Evolutionary conservation across 805 yeast species (phyloP), one percentile per base, ranked within the genome.

Genomic region (Candida railenensis): DNA sequence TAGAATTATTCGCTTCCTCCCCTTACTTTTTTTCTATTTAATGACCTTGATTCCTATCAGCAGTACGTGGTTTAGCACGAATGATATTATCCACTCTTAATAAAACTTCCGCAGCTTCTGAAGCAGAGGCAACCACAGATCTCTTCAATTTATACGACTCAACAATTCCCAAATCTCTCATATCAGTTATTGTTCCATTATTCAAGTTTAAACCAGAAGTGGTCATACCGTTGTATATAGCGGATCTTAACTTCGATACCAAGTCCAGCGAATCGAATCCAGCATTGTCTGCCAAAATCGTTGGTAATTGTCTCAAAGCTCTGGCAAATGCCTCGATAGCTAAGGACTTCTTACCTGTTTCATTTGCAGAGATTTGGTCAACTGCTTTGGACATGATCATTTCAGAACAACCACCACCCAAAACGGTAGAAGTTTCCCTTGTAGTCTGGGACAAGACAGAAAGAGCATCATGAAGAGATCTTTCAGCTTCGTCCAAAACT

Each of bases 21-120:
- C 36, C 5, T 8, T 33, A 8, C 14, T 33, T 33, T 7, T 33
- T 33, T 33, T 40, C 43, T 40, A 28, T 28, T 40, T 36, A 42
- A 34, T 42, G 42, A 30, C 33, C 37, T 34, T 62, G 73, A 54
- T 81, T 84, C 76, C 97, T 81, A 71, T 87, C 92, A 36, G 97
- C 96, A 38, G 99, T 91, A 71, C 99, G 80, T 53, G 99, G 99
- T 66, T 88, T 91, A 30, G 99, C 98, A 56, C 96, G 83, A 53
- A 94, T 89, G 54, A 94, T 94, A 67, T 94, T 92, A 65, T 94
- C 99, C 37, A 94, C 99, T 64, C 99, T 83, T 59, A 94, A 73
- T 54, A 94, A 78, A 41, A 94, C 91, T 73, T 94, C 98, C 3
- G 98, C 95, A 28, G 99, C 99, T 73, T 94, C 99, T n/a, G 96